Percentiles rank a stretch among this genome's conserved stretches.
These are phyloP conservation scores for Psidium friedrichsthalianum DNA, from an alignment of 345 rosid genomes.

Conservation along the genomic window DNA sequence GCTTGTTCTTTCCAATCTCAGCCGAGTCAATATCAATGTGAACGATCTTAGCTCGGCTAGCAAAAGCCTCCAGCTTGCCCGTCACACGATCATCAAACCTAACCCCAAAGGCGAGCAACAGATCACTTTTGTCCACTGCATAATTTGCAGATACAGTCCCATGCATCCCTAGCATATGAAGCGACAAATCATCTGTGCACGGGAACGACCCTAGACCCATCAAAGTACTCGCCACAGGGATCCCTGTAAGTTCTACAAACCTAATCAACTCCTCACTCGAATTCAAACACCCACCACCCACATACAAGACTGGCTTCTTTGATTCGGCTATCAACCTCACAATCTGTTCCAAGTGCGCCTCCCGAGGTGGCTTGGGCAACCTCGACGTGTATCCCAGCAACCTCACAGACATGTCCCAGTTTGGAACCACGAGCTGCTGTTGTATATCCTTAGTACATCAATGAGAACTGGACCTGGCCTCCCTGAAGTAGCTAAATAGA, in stretches of 20 bases:
- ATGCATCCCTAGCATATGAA: constrained; percentile 97
- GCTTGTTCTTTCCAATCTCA: constrained; percentile 98
- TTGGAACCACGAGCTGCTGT: constrained; percentile 77
- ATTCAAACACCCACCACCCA: constrained; percentile 97
- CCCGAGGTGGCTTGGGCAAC: constrained; percentile 57
- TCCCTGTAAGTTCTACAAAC: constrained; percentile 81
- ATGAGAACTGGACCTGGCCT: constrained; percentile 92
- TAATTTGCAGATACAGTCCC: constrained; percentile 92
- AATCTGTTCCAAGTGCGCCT: constrained; percentile 58
- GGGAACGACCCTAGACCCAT: constrained; percentile 93
- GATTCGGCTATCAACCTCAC: constrained; percentile 68
- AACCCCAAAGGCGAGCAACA: constrained; percentile 90
- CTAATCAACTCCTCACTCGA: constrained; percentile 69
- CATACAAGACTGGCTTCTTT: constrained; percentile 86
- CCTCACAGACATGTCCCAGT: constrained; percentile 47
- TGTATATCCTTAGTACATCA: constrained; percentile 89
- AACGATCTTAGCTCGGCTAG: constrained; percentile 87
- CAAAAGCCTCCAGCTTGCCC: constrained; percentile 92
- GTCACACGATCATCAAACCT: constrained; percentile 98
- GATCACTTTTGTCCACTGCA: constrained; percentile 78
- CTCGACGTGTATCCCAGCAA: constrained; percentile 72
- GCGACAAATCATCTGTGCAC: constrained; percentile 45
- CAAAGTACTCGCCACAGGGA: constrained; percentile 91
- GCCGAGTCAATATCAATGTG: constrained; percentile 93
- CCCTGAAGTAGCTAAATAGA: constrained; percentile 74